Percentiles rank a stretch among this genome's conserved stretches.
Conservation (phyloP, 352 stramenopile genomes). For the Phytophthora cactorum region DNA sequence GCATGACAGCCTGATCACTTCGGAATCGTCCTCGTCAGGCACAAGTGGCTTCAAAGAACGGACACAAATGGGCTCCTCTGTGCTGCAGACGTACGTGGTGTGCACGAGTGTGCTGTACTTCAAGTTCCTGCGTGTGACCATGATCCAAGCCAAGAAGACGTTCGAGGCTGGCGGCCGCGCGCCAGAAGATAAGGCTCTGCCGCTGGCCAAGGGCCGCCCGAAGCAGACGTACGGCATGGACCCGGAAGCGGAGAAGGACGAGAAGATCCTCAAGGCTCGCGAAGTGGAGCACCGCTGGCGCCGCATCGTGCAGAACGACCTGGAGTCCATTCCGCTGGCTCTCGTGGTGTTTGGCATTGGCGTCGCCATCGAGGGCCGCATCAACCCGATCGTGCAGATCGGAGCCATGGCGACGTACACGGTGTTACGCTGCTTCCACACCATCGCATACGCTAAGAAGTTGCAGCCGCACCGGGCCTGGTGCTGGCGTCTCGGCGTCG, state of each 20-base stretch:
- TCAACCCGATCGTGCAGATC: constrained; percentile 37
- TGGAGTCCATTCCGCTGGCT: constrained; percentile 61
- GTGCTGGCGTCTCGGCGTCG: constrained; percentile 46
- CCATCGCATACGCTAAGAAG: constrained; percentile 49
- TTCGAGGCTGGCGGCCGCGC: constrained; percentile 51
- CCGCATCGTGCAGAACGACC: constrained; percentile 63
- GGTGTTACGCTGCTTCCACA: constrained; percentile 47
- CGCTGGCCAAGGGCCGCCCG: constrained; percentile 44
- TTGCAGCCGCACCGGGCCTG: constrained; percentile 52
- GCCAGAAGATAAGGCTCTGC: constrained; percentile 58
- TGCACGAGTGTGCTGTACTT: constrained; percentile 60
- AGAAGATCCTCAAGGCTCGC: constrained; percentile 41
- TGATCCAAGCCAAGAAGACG: constrained; percentile 58
- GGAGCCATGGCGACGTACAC: constrained; percentile 53
- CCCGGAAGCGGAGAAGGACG: constrained; percentile 24
- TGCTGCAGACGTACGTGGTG: constrained; percentile 54
- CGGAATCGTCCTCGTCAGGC: constrained; percentile 18
- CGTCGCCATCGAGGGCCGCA: constrained; percentile 41
- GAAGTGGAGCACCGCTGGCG: constrained; percentile 52
- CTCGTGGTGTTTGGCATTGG: constrained; percentile 53
- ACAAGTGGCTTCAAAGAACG: constrained; percentile 15
- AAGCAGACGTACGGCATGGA: constrained; percentile 50
- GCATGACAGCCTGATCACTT: constrained; percentile 12
- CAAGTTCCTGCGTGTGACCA: constrained; percentile 67
- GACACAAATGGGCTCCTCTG: constrained; percentile 29